These are phyloP conservation scores for Berberis thunbergii DNA, from an alignment of 164 flowering plant species.

Conservation along the genomic window DNA sequence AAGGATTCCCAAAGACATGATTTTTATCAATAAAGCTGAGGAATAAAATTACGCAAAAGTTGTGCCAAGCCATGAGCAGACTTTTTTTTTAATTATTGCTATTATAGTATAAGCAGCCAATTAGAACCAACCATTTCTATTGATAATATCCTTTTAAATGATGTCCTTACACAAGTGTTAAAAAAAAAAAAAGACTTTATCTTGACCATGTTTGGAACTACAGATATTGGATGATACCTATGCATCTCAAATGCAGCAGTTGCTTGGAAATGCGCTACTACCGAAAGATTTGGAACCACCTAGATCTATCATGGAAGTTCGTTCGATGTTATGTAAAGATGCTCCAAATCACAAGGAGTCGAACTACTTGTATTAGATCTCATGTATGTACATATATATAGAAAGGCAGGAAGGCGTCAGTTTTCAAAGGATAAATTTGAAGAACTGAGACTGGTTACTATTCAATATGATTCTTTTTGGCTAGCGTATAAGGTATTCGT, in stretches of 20 bases:
- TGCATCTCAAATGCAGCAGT: conserved; percentile 88
- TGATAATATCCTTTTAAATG: not conserved
- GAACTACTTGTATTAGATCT: conserved; percentile 30
- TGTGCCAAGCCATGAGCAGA: not conserved
- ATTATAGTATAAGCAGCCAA: no score
- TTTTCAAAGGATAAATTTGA: not conserved
- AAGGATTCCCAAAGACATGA: no score
- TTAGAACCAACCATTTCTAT: not conserved
- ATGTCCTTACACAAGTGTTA: not conserved
- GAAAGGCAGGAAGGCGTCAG: not conserved
- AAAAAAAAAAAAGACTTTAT: not conserved
- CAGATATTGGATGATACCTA: conserved; percentile 79
- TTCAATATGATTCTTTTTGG: not conserved
- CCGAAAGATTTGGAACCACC: conserved; percentile 87
- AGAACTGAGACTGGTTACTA: not conserved
- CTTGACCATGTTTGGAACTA: conserved; percentile 6
- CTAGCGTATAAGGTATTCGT: no score
- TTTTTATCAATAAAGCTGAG: no score
- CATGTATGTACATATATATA: not conserved
- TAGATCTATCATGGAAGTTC: conserved; percentile 71
- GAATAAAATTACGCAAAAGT: not conserved
- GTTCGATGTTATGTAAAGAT: conserved; percentile 83
- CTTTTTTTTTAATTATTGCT: not conserved
- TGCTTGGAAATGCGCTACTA: conserved; percentile 62
- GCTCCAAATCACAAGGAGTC: conserved; percentile 40